These are phyloP conservation scores for Auxenochlorella protothecoides DNA, from an alignment of 139 green algal genomes.

Conservation along the genomic window DNA sequence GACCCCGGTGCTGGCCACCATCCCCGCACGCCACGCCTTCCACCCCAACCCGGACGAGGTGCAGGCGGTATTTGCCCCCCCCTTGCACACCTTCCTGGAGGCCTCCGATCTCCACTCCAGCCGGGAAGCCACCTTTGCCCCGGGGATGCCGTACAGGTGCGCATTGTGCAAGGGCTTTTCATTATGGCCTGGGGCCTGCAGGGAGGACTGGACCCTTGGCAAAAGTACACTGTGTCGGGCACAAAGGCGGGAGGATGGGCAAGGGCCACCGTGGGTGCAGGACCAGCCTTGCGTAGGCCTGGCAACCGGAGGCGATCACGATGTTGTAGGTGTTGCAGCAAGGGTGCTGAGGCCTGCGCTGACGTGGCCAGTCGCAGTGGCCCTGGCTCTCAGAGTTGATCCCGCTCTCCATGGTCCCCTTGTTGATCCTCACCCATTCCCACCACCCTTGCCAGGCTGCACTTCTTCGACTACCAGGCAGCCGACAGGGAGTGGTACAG, in stretches of 20 bases:
- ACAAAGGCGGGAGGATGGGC: too few relatives aligned
- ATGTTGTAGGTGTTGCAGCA: background rate
- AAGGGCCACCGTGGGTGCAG: too few relatives aligned
- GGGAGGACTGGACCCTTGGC: too few relatives aligned
- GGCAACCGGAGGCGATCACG: background rate
- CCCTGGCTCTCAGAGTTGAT: background rate
- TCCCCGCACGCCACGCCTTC: conserved; percentile 9
- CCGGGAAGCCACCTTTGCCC: conserved; percentile 31
- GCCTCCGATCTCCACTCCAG: conserved; percentile 7
- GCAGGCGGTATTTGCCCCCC: conserved; percentile 41
- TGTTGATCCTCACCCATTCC: background rate
- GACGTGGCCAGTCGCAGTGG: too few relatives aligned
- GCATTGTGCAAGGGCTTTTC: background rate
- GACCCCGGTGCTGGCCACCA: conserved; percentile 48
- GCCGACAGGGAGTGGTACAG: conserved; percentile 3
- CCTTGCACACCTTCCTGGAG: conserved; percentile 35
- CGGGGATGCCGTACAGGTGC: conserved; percentile 21
- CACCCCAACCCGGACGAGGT: conserved; percentile 42
- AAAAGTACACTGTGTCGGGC: too few relatives aligned
- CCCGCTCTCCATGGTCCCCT: background rate
- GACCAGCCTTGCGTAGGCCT: background rate
- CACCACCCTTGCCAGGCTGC: conserved; percentile 8
- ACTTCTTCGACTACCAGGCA: conserved; percentile 19
- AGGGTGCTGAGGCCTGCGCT: too few relatives aligned
- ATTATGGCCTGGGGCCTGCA: too few relatives aligned